Base-by-base conservation (phyloP, 306 rosid genomes). In the Trifolium repens region DNA sequence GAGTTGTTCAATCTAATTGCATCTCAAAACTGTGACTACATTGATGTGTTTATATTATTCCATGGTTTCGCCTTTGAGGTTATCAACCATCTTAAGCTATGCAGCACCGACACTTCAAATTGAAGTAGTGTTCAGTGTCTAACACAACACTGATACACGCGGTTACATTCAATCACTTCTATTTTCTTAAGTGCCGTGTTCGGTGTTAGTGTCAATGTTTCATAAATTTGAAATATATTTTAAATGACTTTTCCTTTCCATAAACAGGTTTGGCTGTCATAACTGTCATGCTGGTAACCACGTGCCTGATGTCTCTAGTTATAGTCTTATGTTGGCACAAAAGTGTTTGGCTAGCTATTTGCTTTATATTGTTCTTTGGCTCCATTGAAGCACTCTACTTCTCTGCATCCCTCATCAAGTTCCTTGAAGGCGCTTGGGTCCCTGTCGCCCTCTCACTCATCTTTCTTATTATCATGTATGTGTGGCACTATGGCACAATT, bases 391-490 rank as follows among this genome's bases (percentile, higher is more conserved):
- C 96, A 53, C 97, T 96, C 78, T 96, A 96, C 87, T 96, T 96
- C 87, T 92, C 99, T 24, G 99, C 99, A 24, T 90, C 99, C 8
- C 91, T 96, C 82, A 96, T 90, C 81, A 96, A 96, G 86, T 96
- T 96, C 82, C 89, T 81, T 19, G 98, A 96, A 73, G 99, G 99
- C 39, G 99, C 98, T 1, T 96, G 99, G 99, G 96, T 96, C 66
- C 99, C 99, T 7, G 59, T 96, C 69, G 98, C 93, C 15, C 99
- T 96, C 40, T 92, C 99, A 8, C 65, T 96, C 75, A 92, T 90
- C 83, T 96, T 96, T 84, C 90, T 96, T 4, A 5, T 90, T 50
- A 78, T 80, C 72, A 96, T 96, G 99, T 96, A 89, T 55, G 89
- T 88, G 40, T 96, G 99, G 99, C 99, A 96, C 85, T 96, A 92